A percentile compares a stretch with the other conserved stretches of the same genome.
Evolutionary conservation across 805 yeast species (phyloP).

Genomic region (Henningerozyma blattae): DNA sequence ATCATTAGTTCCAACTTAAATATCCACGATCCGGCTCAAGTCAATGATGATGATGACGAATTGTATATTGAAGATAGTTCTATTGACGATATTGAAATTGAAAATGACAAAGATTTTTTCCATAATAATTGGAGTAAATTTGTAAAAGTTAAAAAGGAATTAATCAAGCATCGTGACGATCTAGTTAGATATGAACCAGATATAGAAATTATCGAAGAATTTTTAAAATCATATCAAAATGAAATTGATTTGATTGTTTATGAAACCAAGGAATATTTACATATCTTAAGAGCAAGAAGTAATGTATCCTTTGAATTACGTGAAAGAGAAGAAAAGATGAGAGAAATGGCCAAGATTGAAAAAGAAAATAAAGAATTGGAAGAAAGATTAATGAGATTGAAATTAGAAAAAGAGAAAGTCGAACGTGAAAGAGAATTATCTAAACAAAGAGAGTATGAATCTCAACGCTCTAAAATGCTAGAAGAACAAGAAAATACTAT

Average conservation of each 20-base stretch:
- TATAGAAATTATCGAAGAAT: constrained; percentile 8
- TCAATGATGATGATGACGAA: constrained; percentile 1
- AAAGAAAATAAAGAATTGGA: constrained; percentile 1
- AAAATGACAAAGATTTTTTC: constrained; percentile 24
- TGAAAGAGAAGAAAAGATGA: constrained; percentile 30
- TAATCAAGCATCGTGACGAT: constrained; percentile 44
- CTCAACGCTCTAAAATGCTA: too few species aligned
- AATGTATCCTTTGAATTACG: constrained; percentile 45
- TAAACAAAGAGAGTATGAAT: too few species aligned
- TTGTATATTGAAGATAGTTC: constrained; percentile 21
- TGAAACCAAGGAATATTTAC: constrained; percentile 52
- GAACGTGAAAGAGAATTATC: too few species aligned
- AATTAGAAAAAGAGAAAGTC: too few species aligned
- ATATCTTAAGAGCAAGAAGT: constrained; percentile 44
- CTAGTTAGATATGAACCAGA: constrained; percentile 24
- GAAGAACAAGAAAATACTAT: too few species aligned
- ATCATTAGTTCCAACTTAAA: constrained; percentile 15
- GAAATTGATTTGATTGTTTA: constrained; percentile 37
- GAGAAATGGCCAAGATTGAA: constrained; percentile 7
- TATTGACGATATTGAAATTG: constrained; percentile 3
- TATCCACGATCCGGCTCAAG: not conserved
- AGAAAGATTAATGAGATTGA: not conserved
- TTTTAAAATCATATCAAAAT: constrained; percentile 25
- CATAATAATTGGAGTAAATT: constrained; percentile 54
- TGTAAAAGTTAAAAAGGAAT: constrained; percentile 40